Evolutionary conservation across 805 yeast species (phyloP), one percentile per base, ranked within the genome.

Genomic region (Myxozyma kluyveri): DNA sequence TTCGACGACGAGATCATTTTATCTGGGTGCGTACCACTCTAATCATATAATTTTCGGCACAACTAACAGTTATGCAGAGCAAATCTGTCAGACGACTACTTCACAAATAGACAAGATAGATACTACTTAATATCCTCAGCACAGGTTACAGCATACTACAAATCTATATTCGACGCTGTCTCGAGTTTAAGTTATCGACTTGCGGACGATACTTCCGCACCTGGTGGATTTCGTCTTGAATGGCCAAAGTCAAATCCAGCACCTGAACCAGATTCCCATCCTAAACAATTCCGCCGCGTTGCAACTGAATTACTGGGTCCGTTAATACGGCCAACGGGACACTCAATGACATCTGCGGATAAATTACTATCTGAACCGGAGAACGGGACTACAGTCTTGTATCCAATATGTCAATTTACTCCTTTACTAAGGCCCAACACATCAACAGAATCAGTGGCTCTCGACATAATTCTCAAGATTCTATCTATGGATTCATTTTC

Each of bases 101-200:
- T 93, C 69, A 86, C 96, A 2, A 84, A 91, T 68, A 80, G 99
- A 59, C 99, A 93, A 67, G 99, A 93, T 68, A 74, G 99, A 43
- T 93, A 93, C 69, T 86, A 89, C 61, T 50, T 84, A 14, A 86
- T 93, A 68, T 76, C 76, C 45, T 78, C 82, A 42, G 64, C 65
- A 10, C 64, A 67, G 0, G 72, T 93, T 31, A 69, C 95, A 0
- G 81, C 86, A 60, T 90, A 89, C 68, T 90, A 87, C 68, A 81
- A 75, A 67, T 69, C 73, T n/a, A 70, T 93, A 23, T 95, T 87
- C 52, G 67, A 71, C 29, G 80, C 89, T 0, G 75, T 93, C 2
- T 70, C 84, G n/a, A 70, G 78, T 12, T 65, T 91, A 42, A 86
- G 95, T 59, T 88, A 86, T 67, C 80, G 78, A 61, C 72, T 89